Conservation (phyloP, 2,329 filamentous ascomycete genomes). For the Phialophora expanda region DNA sequence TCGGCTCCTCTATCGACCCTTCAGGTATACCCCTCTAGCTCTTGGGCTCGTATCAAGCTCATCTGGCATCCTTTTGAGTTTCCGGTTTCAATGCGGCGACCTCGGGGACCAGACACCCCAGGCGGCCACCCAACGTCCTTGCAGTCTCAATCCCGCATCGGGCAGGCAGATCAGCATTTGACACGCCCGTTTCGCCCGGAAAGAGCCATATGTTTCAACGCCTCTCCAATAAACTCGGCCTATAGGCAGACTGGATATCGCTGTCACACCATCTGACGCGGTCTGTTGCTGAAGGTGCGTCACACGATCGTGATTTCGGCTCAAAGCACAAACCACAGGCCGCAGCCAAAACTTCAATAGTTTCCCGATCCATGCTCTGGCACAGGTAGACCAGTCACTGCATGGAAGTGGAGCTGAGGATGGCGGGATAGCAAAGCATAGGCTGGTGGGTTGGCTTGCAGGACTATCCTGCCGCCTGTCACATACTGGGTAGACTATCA, state of each 20-base stretch:
- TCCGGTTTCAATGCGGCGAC: constrained; percentile 12
- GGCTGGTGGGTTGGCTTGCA: not conserved
- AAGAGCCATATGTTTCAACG: constrained; percentile 18
- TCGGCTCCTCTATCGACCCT: not conserved
- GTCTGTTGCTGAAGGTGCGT: constrained; percentile 1
- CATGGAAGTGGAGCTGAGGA: not conserved
- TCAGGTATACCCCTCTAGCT: constrained; percentile 1
- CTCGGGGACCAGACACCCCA: constrained; percentile 10
- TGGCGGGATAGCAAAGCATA: not conserved
- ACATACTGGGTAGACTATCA: not conserved
- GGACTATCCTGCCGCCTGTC: not conserved
- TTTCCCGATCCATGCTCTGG: not conserved
- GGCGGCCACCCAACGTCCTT: constrained; percentile 8
- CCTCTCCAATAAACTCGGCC: constrained; percentile 14
- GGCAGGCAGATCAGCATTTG: constrained; percentile 7
- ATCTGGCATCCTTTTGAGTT: not conserved
- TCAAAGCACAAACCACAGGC: not conserved
- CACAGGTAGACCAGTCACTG: not conserved
- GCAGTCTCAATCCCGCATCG: constrained; percentile 5
- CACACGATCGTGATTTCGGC: not conserved
- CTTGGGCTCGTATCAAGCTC: constrained; percentile 1
- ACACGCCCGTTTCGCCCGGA: not conserved
- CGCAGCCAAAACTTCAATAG: not conserved
- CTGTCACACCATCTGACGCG: not conserved
- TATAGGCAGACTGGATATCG: not conserved